Evolutionary conservation across 495 filamentous ascomycete species (phyloP).

Genomic region (Ramalina intermedia): DNA sequence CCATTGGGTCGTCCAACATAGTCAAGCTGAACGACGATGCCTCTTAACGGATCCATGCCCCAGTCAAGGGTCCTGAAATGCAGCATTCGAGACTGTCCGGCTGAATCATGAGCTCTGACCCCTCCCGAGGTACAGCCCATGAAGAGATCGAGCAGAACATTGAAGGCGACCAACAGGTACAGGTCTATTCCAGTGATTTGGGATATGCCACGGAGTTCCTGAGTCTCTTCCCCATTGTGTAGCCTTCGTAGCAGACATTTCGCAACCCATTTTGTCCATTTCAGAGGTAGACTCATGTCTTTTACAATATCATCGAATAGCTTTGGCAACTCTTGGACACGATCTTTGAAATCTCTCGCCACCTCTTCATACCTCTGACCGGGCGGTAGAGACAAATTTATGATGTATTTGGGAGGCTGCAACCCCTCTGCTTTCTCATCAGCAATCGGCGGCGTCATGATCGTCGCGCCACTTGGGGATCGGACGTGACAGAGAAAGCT

Average conservation of each 20-base stretch:
- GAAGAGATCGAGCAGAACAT: conserved; percentile 46
- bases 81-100: conserved; percentile 27
- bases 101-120: conserved; percentile 18
- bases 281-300: conserved; percentile 14
- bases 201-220: conserved; percentile 45
- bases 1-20: conserved; percentile 27
- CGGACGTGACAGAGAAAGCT: no score
- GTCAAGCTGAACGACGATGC: conserved; percentile 43
- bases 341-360: conserved; percentile 27
- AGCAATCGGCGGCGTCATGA: no score
- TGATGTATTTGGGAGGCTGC: conserved; percentile 29
- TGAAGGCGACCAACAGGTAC: conserved; percentile 45
- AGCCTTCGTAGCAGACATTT: conserved; percentile 33
- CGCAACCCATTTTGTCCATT: conserved; percentile 24
- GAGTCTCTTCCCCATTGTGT: conserved; percentile 41
- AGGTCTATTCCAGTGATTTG: conserved; percentile 36
- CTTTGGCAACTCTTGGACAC: conserved; percentile 25
- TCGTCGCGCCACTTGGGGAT: no score
- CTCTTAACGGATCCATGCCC: conserved; percentile 46
- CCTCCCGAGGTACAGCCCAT: conserved; percentile 55
- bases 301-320: conserved; percentile 35
- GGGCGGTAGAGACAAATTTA: conserved; percentile 46
- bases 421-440: neutral
- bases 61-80: conserved; percentile 58
- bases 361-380: conserved; percentile 37